phyloP scores from a whole-genome alignment of 139 green algal genomes.

The Chlamydomonas applanata region DNA sequence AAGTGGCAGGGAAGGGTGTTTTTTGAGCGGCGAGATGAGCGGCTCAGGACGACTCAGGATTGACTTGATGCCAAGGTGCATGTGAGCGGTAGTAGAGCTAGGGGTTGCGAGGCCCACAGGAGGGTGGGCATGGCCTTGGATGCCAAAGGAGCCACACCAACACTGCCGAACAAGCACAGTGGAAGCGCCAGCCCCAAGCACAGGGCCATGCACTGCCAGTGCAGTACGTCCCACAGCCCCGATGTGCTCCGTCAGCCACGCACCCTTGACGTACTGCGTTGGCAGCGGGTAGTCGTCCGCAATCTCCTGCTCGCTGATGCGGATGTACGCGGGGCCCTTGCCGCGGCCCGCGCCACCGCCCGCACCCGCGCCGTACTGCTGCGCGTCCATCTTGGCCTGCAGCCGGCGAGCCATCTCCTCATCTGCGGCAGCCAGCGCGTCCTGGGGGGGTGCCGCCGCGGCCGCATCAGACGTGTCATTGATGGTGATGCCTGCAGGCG shows the following conservation, averaged over 20 bases:
- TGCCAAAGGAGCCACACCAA: not conserved
- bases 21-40: too few species aligned
- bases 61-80: too few species aligned
- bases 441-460: not conserved
- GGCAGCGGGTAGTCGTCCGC: conserved; percentile 93
- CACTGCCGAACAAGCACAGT: not conserved
- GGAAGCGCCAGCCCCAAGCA: too few species aligned
- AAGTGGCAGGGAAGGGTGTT: too few species aligned
- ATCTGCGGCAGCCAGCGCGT: conserved; percentile 55
- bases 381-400: conserved; percentile 76
- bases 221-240: too few species aligned
- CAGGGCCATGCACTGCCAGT: too few species aligned
- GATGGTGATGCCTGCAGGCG: too few species aligned
- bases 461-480: not conserved
- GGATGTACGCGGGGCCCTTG: conserved; percentile 67
- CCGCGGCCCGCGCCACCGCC: not conserved
- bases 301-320: conserved; percentile 90
- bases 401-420: conserved; percentile 71
- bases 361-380: conserved; percentile 11
- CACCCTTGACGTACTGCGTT: conserved; percentile 70
- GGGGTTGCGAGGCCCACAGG: too few species aligned
- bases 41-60: too few species aligned
- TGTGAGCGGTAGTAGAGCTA: too few species aligned
- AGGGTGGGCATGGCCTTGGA: too few species aligned
- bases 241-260: not conserved